phyloP scores from a whole-genome alignment of 2,329 filamentous ascomycete species.

The Fusarium sp. region DNA sequence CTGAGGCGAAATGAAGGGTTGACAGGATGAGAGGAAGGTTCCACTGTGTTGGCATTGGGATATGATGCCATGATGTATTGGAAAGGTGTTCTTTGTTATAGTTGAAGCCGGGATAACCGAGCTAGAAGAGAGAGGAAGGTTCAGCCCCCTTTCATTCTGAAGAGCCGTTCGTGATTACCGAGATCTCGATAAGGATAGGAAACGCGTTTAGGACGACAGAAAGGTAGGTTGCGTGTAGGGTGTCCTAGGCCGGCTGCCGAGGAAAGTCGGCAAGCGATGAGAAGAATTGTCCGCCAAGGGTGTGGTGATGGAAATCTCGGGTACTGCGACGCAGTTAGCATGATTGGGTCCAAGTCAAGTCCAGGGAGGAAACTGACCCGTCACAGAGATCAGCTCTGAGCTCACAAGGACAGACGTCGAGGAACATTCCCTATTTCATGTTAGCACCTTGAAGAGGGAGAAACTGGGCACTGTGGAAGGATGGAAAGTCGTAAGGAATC shows the following conservation, averaged over 20 bases:
- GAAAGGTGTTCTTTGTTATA: too few relatives aligned
- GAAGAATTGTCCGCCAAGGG: background rate
- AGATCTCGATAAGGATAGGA: slow-evolving; percentile 33
- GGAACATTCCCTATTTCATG: slow-evolving; percentile 7
- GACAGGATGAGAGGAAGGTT: slow-evolving; percentile 38
- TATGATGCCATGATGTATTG: too few relatives aligned
- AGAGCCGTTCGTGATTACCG: slow-evolving; percentile 20
- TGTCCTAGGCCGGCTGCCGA: background rate
- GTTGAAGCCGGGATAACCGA: too few relatives aligned
- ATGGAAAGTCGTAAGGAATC: background rate
- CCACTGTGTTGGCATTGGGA: too few relatives aligned
- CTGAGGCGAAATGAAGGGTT: slow-evolving; percentile 21
- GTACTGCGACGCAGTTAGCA: background rate
- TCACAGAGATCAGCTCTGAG: background rate
- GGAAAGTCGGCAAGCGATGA: slow-evolving; percentile 1
- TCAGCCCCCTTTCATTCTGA: slow-evolving; percentile 32
- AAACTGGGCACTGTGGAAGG: background rate
- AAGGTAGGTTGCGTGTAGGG: background rate
- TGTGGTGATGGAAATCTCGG: background rate
- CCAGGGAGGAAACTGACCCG: background rate
- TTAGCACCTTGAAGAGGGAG: background rate
- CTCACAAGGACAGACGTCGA: background rate
- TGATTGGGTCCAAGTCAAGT: too few relatives aligned
- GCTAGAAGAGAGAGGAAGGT: too few relatives aligned
- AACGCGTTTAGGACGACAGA: slow-evolving; percentile 21